Base-by-base conservation (phyloP, 2,329 filamentous ascomycete genomes). In the Penicillium psychrosexuale region DNA sequence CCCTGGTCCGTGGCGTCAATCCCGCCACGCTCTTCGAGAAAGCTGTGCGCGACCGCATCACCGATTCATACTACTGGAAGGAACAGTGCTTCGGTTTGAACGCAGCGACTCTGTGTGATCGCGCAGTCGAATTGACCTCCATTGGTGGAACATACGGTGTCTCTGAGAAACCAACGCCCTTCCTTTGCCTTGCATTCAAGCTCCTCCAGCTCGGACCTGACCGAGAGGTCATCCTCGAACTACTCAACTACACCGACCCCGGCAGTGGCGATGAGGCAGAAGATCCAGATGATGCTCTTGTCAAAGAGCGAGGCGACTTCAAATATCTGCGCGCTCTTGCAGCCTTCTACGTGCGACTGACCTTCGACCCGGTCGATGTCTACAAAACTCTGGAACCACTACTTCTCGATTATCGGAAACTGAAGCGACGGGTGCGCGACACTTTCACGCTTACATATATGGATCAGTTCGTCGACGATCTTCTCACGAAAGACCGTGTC, bases 51-150 rank as follows among this genome's bases (percentile, higher is more conserved):
- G 94, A 99, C 76, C 91, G 94, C 70, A 97, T 99, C 74, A 86
- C 92, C 64, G 91, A 96, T 69, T 90, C 86, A 50, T 95, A 96
- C 77, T 99, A 96, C 79, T 99, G 91, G 89, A 97, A 97, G 75
- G 94, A 97, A 76, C 92, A 97, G 77, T 97, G 94, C 73, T 99
- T 97, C 75, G 94, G 89, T 39, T 82, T 99, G 61, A 99, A 97
- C 77, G 83, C 84, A 3, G 85, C 85, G 1, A 87, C 84, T 0
- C 73, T 99, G 6, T 88, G 96, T 66, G 90, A 97, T 76, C 90
- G 94, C 61, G 92, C 95, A 0, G 89, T 91, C 27, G 88, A 93
- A 65, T 83, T 99, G 44, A 82, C 78, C 46, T 94, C 88, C 73
- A 83, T 99, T 53, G 94, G 92, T 60, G 94, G 94, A 63, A 96